A percentile compares a stretch with the other conserved stretches of the same genome.
Evolutionary conservation across 148 eudicot genomes (phyloP).

Genomic region (Silene latifolia): DNA sequence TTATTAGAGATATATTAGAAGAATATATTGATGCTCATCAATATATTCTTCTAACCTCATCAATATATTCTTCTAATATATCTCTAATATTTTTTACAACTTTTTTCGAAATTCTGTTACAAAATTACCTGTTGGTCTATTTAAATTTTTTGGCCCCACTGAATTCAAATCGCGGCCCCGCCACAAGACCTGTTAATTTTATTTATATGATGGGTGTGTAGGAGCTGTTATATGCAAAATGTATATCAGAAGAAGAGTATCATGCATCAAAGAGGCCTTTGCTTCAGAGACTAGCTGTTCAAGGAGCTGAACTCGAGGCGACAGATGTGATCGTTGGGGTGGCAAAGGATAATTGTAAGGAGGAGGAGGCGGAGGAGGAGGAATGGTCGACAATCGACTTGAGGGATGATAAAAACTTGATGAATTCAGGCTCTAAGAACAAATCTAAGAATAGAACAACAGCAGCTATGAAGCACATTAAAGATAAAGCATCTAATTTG

Average conservation of each 20-base stretch:
- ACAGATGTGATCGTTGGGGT: conserved; percentile 49
- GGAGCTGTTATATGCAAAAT: conserved; percentile 81
- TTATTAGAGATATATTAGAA: too few relatives aligned
- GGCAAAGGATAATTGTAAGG: conserved; percentile 25
- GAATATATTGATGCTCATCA: too few relatives aligned
- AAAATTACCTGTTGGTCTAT: too few relatives aligned
- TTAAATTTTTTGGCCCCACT: too few relatives aligned
- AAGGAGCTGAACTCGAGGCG: conserved; percentile 72
- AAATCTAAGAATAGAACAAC: conserved; percentile 35
- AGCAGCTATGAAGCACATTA: conserved; percentile 45
- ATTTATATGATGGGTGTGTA: conserved; percentile 18
- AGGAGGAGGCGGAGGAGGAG: conserved; percentile 41
- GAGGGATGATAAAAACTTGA: conserved; percentile 45
- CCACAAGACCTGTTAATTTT: neutral
- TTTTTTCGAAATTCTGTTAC: too few relatives aligned
- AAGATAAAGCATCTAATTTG: conserved; percentile 51
- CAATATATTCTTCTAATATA: too few relatives aligned
- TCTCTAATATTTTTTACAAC: too few relatives aligned
- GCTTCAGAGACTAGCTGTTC: conserved; percentile 74
- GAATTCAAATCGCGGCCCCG: too few relatives aligned
- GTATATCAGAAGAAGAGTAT: conserved; percentile 87
- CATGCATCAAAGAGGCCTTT: conserved; percentile 84
- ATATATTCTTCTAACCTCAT: too few relatives aligned
- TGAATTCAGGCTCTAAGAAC: conserved; percentile 34
- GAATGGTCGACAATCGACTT: conserved; percentile 83